Base-by-base conservation (phyloP, 441 rosid species). In the Euphorbia schlechtendalii region DNA sequence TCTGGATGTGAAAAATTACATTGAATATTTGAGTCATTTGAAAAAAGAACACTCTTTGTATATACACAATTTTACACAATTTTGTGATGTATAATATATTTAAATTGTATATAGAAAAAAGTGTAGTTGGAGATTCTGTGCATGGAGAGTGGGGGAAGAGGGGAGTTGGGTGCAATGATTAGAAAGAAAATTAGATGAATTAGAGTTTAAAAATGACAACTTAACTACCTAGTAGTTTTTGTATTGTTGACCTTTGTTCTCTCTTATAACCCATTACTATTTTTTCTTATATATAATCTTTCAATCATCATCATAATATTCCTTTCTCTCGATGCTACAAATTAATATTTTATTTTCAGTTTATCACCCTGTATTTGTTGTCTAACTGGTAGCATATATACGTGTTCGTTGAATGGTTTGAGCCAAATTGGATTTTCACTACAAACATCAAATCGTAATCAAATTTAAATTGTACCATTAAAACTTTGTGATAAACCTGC, bases 131-230 rank as follows among this genome's bases (percentile, higher is more conserved):
- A 69, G 72, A 52, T 27, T 67, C 73, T 69, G 74, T 57, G 60
- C 77, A 22, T 69, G 61, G 3, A 78, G 78, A 45, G 73, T 18
- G 79, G 74, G 63, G 74, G 36, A 32, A n/a, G 7, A 2, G 76
- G 67, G 71, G 68, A 30, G 77, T 54, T 73, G 77, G 73, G 15
- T 63, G 77, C 78, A 74, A 73, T 75, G 63, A 78, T 75, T 77
- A 70, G 69, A 59, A 69, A 71, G 73, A 76, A 61, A 72, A 61
- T 61, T 12, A 61, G 5, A 20, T 11, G 24, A 49, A 45, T 68
- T 14, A 59, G 62, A 66, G 22, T 60, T 15, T 48, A 54, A 59
- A 62, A 2, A 4, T 41, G 46, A 67, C 56, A 68, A 51, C 32
- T 61, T 63, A 64, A 34, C 38, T 65, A 24, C 46, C 65, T 38